Evolutionary conservation across 345 rosid genomes (phyloP).

Genomic region (Populus deltoides): DNA sequence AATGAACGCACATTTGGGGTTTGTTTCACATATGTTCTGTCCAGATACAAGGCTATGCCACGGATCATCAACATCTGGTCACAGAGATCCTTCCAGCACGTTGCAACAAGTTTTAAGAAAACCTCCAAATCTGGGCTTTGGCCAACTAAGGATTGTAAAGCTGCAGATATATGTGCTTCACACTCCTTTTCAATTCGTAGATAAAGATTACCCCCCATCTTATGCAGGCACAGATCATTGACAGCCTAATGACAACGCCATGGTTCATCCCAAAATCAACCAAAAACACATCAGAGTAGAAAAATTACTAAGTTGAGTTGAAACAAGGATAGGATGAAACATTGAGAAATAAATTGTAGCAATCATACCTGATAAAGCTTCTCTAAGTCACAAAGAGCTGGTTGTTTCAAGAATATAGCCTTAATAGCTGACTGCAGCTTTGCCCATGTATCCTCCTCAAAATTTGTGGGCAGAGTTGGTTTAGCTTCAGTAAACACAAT

Average conservation of each 20-base stretch:
- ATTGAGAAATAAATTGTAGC: slow-evolving; percentile 1
- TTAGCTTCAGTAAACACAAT: slow-evolving; percentile 52
- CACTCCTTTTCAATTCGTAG: slow-evolving; percentile 84
- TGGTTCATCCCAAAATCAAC: slow-evolving; percentile 7
- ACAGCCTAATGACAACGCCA: slow-evolving; percentile 62
- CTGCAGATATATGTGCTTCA: slow-evolving; percentile 71
- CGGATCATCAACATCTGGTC: slow-evolving; percentile 97
- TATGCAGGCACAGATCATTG: slow-evolving; percentile 82
- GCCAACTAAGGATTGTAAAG: slow-evolving; percentile 79
- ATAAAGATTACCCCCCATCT: slow-evolving; percentile 87
- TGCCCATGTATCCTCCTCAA: slow-evolving; percentile 92
- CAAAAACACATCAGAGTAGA: neutral
- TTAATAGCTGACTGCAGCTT: slow-evolving; percentile 82
- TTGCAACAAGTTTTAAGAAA: slow-evolving; percentile 84
- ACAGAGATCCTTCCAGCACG: slow-evolving; percentile 94
- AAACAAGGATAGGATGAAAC: slow-evolving; percentile 4
- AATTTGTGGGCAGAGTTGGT: slow-evolving; percentile 75
- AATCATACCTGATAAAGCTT: slow-evolving; percentile 71
- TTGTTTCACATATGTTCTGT: slow-evolving; percentile 90
- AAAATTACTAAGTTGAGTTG: neutral
- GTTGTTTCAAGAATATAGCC: slow-evolving; percentile 86
- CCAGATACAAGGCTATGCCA: slow-evolving; percentile 87
- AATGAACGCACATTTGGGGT: slow-evolving; percentile 74
- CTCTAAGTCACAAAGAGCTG: slow-evolving; percentile 71
- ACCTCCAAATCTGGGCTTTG: slow-evolving; percentile 93